phyloP scores from a whole-genome alignment of 1,284 basidiomycete genomes.

The Dichomitus squalens region DNA sequence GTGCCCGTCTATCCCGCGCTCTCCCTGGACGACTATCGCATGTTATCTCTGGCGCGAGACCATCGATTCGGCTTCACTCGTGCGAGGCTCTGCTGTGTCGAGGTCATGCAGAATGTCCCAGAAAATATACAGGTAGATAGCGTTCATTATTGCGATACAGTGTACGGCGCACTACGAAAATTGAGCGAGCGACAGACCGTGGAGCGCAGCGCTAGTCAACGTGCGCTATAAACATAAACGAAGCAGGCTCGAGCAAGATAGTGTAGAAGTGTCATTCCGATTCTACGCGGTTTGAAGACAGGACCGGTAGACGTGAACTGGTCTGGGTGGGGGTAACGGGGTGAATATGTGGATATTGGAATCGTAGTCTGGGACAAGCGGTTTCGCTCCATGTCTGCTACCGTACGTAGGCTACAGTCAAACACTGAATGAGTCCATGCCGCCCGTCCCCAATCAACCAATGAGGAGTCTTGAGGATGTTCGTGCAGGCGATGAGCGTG shows the following conservation, averaged over 20 bases:
- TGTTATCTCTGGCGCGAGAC: too few relatives aligned
- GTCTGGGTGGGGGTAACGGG: not conserved
- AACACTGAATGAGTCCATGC: slow-evolving; percentile 3
- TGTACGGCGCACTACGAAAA: too few relatives aligned
- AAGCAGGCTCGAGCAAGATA: not conserved
- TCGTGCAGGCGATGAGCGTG: not conserved
- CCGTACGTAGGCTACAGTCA: not conserved
- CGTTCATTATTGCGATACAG: slow-evolving; percentile 22
- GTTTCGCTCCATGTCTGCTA: slow-evolving; percentile 2
- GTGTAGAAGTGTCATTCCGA: not conserved
- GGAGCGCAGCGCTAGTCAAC: slow-evolving; percentile 15
- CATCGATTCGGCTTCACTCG: too few relatives aligned
- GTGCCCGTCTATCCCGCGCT: too few relatives aligned
- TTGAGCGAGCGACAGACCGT: slow-evolving; percentile 16
- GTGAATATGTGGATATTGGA: not conserved
- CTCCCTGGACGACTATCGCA: too few relatives aligned
- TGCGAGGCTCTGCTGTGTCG: too few relatives aligned
- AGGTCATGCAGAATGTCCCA: not conserved
- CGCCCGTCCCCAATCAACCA: not conserved
- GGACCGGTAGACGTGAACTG: too few relatives aligned
- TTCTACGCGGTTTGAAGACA: not conserved
- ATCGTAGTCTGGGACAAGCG: not conserved
- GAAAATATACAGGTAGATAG: not conserved
- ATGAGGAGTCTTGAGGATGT: not conserved
- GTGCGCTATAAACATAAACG: slow-evolving; percentile 16